Conservation (phyloP, 1,284 basidiomycete genomes). For the Neonothopanus nambi region DNA sequence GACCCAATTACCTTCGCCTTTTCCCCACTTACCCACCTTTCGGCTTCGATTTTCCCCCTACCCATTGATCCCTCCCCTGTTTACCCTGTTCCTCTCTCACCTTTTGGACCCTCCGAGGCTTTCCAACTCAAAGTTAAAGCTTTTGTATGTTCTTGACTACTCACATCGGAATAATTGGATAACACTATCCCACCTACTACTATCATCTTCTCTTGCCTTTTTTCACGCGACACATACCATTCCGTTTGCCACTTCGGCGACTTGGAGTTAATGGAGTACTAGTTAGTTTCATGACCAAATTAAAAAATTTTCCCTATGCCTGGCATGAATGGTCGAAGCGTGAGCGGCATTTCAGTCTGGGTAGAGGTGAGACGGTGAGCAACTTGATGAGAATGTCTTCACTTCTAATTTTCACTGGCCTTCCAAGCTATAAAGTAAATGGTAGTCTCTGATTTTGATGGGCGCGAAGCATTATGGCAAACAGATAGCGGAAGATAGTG, state of each 20-base stretch:
- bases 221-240: constrained; percentile 5
- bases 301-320: no score
- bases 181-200: background rate
- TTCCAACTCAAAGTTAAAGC: background rate
- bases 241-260: background rate
- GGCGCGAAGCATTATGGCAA: no score
- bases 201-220: constrained; percentile 2
- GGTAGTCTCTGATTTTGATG: no score
- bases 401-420: no score
- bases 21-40: background rate
- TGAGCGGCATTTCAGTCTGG: no score
- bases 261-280: constrained; percentile 3
- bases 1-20: background rate
- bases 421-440: no score
- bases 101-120: background rate
- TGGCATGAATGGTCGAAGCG: no score
- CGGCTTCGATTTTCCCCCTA: background rate
- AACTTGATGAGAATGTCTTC: no score
- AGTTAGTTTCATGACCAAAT: no score
- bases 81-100: background rate
- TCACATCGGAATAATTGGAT: constrained; percentile 1
- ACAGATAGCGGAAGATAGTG: no score
- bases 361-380: no score
- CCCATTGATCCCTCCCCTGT: background rate
- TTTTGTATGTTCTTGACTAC: constrained; percentile 9